These are phyloP conservation scores for Lojkania enalia DNA, from an alignment of 2,329 filamentous ascomycete species.

Conservation along the genomic window DNA sequence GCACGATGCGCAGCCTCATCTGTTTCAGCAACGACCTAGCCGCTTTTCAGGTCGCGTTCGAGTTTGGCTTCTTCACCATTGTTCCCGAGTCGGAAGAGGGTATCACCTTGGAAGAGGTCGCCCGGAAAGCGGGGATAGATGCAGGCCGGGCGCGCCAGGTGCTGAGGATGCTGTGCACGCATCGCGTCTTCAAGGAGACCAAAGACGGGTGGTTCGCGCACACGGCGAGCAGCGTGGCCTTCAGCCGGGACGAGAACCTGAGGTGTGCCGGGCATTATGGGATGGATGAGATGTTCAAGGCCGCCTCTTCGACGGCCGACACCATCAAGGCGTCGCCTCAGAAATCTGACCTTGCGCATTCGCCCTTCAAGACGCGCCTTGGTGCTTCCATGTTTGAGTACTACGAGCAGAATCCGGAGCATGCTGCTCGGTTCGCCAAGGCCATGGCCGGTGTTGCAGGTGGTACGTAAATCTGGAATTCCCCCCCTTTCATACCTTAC, in stretches of 20 bases:
- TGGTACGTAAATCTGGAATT: no score
- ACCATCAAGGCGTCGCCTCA: no score
- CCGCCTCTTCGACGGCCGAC: no score
- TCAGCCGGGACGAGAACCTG: neutral
- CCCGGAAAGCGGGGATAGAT: slow-evolving; percentile 5
- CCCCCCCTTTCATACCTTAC: neutral
- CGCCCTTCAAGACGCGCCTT: no score
- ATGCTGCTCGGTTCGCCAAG: slow-evolving; percentile 7
- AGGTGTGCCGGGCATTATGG: slow-evolving; percentile 3
- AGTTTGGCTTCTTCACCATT: no score
- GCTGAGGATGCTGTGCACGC: slow-evolving; percentile 46
- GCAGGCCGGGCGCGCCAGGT: slow-evolving; percentile 42
- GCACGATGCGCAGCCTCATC: no score
- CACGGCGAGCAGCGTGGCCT: no score
- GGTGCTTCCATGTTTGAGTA: slow-evolving; percentile 13
- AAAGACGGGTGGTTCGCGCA: slow-evolving; percentile 46
- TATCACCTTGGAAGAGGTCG: neutral
- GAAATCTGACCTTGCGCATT: no score
- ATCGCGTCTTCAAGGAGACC: slow-evolving; percentile 48
- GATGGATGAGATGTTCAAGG: slow-evolving; percentile 6
- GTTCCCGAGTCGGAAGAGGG: neutral
- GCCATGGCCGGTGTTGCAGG: no score
- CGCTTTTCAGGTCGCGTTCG: no score
- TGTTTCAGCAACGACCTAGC: no score
- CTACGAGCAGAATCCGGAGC: slow-evolving; percentile 4